Evolutionary conservation across 2,329 filamentous ascomycete species (phyloP), one percentile per base, ranked within the genome.

Genomic region (Penicillium sp.): DNA sequence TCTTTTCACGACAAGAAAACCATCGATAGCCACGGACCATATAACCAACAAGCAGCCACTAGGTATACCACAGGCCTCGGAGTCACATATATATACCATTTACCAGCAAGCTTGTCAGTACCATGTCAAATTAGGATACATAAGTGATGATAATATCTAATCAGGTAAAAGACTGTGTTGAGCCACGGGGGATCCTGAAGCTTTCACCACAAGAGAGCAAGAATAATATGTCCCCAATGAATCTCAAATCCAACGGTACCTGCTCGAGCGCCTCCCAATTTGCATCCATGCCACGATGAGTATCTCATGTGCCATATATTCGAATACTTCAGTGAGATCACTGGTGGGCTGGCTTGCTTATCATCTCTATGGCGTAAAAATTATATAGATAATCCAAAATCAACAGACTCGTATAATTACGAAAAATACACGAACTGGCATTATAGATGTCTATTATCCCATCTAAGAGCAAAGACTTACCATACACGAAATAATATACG

Each of bases 321-420:
- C 5, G 2, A 9, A 14, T 2, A 9, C 16, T 9, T 2, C 3
- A 26, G n/a, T 16, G 2, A 26, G 1, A 24, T 2, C 1, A 2
- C 4, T 2, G 9, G 16, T 43, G 16, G 5, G 9, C 4, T n/a
- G 22, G 14, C 3, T 26, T 43, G 9, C 1, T 4, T 43, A 29
- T 7, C 5, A 13, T 1, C 16, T 7, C 9, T 10, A 18, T 5
- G 9, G n/a, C 14, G 14, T n/a, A 26, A 18, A 18, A 16, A n/a
- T n/a, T 1, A 13, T 14, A 29, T 26, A 8, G 24, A 26, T 5
- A 29, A 43, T 2, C 16, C 14, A 26, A 24, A 7, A 26, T 26
- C 7, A 24, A 26, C 8, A 42, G 9, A 42, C 22, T 9, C n/a
- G 7, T 11, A 9, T 9, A 43, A 43, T 18, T 18, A 24, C 11